phyloP scores from a whole-genome alignment of 2,329 filamentous ascomycete species.

The Trichoderma atrobrunneum region DNA sequence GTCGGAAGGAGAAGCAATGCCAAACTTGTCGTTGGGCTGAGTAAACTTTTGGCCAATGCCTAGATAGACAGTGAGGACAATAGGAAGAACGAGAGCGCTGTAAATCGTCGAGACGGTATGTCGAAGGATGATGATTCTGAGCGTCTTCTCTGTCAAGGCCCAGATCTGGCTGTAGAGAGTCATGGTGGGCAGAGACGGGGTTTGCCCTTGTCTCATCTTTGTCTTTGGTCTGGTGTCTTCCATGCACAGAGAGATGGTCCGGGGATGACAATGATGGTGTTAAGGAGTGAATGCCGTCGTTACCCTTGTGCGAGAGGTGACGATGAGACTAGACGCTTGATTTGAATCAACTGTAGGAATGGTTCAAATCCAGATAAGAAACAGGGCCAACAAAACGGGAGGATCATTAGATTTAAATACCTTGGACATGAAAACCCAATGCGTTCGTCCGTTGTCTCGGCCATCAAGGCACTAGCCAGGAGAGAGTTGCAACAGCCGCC shows the following conservation, averaged over 20 bases:
- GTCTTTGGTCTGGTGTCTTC: not conserved
- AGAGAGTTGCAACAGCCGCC: constrained; percentile 5
- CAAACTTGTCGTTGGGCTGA: constrained; percentile 67
- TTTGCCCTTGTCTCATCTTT: not conserved
- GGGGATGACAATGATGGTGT: not conserved
- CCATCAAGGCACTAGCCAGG: not conserved
- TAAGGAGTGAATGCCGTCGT: not conserved
- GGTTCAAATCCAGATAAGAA: not conserved
- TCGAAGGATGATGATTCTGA: constrained; percentile 53
- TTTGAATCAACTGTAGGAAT: not conserved
- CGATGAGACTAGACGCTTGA: not conserved
- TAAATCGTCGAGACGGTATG: constrained; percentile 51
- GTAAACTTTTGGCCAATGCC: constrained; percentile 75
- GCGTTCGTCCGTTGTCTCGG: not conserved
- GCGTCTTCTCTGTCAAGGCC: constrained; percentile 57
- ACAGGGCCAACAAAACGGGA: not conserved
- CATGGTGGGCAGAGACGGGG: constrained; percentile 33
- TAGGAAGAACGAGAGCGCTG: constrained; percentile 55
- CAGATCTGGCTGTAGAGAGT: constrained; percentile 51
- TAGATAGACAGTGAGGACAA: constrained; percentile 55
- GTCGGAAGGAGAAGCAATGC: constrained; percentile 60
- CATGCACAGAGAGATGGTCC: not conserved
- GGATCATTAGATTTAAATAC: not conserved
- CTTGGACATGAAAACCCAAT: not conserved
- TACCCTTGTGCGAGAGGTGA: not conserved